Conservation (phyloP, 78 protist genomes). For the Pigoraptor vietnamica region DNA sequence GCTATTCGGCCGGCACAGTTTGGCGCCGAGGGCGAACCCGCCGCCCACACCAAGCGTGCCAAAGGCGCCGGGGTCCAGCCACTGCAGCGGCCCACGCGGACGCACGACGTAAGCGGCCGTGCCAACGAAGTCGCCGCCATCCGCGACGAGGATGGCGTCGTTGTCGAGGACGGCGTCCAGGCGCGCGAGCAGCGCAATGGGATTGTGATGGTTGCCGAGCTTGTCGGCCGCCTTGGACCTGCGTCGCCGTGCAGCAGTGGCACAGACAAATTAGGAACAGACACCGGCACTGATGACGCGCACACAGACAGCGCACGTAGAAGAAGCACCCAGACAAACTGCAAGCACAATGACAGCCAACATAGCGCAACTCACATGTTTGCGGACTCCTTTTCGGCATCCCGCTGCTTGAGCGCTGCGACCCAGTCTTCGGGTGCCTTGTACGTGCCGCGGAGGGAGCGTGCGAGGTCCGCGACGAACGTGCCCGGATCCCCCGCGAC, state of each 20-base stretch:
- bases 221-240: neutral
- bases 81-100: slow-evolving; percentile 66
- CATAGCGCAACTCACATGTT: neutral
- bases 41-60: slow-evolving; percentile 80
- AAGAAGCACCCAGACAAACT: too few species aligned
- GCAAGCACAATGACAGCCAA: too few species aligned
- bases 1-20: slow-evolving; percentile 45
- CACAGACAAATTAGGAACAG: too few species aligned
- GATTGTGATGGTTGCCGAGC: neutral
- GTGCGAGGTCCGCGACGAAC: slow-evolving; percentile 31
- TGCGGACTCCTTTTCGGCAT: neutral
- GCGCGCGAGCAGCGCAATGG: neutral
- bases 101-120: slow-evolving; percentile 54
- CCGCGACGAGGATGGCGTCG: slow-evolving; percentile 51
- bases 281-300: too few species aligned
- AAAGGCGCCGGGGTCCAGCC: slow-evolving; percentile 77
- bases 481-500: slow-evolving; percentile 45
- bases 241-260: too few species aligned
- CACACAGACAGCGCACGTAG: too few species aligned
- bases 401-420: neutral
- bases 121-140: slow-evolving; percentile 80
- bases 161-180: slow-evolving; percentile 22
- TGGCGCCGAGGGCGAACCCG: slow-evolving; percentile 75
- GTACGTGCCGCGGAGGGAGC: neutral
- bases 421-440: slow-evolving; percentile 1